Conservation (phyloP, 225 moss, liverwort and hornwort species). For the Antitrichia curtipendula region DNA sequence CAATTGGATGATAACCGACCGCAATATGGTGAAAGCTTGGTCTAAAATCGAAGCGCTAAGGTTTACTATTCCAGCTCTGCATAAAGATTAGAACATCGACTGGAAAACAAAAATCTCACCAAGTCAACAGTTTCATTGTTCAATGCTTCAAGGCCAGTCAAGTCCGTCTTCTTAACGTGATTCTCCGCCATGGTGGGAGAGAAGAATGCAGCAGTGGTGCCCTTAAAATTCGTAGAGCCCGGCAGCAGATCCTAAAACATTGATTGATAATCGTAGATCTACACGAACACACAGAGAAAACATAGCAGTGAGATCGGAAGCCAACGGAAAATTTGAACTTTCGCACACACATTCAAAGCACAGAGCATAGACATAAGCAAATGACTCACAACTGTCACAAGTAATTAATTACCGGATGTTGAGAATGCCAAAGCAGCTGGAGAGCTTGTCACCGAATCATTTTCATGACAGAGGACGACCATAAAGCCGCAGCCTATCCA, state of each 20-base stretch:
- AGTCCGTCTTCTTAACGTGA: constrained; percentile 1
- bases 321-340: neutral
- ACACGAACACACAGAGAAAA: neutral
- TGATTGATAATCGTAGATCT: neutral
- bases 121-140: constrained; percentile 38
- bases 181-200: constrained; percentile 19
- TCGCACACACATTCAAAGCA: neutral
- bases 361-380: neutral
- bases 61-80: neutral
- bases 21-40: neutral
- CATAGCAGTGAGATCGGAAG: neutral
- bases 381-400: neutral
- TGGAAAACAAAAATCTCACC: constrained; percentile 2
- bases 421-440: neutral
- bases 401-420: neutral
- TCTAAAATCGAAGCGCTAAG: neutral
- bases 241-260: neutral
- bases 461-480: neutral
- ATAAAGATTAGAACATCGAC: neutral
- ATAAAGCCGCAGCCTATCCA: neutral
- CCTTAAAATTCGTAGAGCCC: neutral
- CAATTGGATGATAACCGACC: neutral
- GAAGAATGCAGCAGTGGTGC: neutral
- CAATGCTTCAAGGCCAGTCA: constrained; percentile 20
- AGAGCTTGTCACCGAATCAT: neutral